Percentiles rank a stretch among this genome's conserved stretches.
These are phyloP conservation scores for Diaporthe australafricana DNA, from an alignment of 2,329 filamentous ascomycete species.

Conservation along the genomic window DNA sequence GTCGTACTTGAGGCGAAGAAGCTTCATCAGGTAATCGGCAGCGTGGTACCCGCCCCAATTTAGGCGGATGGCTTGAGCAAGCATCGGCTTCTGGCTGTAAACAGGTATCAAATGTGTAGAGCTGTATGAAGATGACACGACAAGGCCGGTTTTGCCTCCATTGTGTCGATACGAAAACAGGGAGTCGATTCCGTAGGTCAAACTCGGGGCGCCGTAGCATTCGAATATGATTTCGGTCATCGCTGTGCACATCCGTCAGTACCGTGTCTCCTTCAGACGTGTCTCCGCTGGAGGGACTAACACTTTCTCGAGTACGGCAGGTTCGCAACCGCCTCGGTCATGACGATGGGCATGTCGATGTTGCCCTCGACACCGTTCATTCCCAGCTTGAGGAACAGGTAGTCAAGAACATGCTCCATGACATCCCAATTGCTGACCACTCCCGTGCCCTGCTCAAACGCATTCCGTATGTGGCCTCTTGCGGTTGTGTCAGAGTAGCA, in stretches of 20 bases:
- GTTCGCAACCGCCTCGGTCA: slow-evolving; percentile 96
- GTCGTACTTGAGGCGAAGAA: slow-evolving; percentile 92
- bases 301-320: slow-evolving; percentile 88
- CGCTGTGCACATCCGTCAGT: slow-evolving; percentile 62
- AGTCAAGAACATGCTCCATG: slow-evolving; percentile 94
- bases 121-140: slow-evolving; percentile 92
- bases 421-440: slow-evolving; percentile 98
- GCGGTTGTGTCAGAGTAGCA: slow-evolving; percentile 96
- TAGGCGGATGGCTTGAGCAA: slow-evolving; percentile 86
- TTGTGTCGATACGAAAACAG: slow-evolving; percentile 97
- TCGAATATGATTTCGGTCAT: slow-evolving; percentile 99
- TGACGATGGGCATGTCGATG: slow-evolving; percentile 88
- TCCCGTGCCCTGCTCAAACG: slow-evolving; percentile 90
- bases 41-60: slow-evolving; percentile 96
- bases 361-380: slow-evolving; percentile 80
- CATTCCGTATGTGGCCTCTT: slow-evolving; percentile 87
- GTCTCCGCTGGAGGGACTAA: slow-evolving; percentile 56
- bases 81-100: slow-evolving; percentile 83
- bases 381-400: slow-evolving; percentile 93
- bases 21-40: slow-evolving; percentile 90
- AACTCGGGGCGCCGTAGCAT: slow-evolving; percentile 89
- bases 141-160: slow-evolving; percentile 84
- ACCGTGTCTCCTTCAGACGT: slow-evolving; percentile 12
- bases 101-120: slow-evolving; percentile 97
- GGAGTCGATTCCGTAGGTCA: slow-evolving; percentile 95